A percentile compares a stretch with the other conserved stretches of the same genome.
phyloP scores from a whole-genome alignment of 768 basidiomycete genomes.

The Dentipellis sp. region DNA sequence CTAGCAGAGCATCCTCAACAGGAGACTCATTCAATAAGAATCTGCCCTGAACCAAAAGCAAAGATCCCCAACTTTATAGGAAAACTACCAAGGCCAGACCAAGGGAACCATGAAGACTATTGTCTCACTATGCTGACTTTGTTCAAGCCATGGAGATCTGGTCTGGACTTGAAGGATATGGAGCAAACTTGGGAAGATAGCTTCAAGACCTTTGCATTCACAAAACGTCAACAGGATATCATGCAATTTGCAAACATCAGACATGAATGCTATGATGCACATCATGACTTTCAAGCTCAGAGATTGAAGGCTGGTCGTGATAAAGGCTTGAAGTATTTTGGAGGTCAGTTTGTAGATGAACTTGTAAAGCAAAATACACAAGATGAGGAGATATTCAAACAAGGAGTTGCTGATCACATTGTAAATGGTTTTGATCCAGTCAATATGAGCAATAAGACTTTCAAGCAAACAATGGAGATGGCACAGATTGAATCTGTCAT shows the following conservation, averaged over 20 bases:
- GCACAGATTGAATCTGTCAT: not conserved
- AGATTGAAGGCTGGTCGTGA: not conserved
- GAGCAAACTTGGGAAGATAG: conserved; percentile 17
- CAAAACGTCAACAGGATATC: conserved; percentile 1
- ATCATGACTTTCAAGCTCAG: conserved; percentile 24
- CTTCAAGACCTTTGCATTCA: conserved; percentile 15
- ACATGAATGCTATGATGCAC: conserved; percentile 29
- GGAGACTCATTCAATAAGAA: too few species aligned
- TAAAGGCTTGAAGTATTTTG: not conserved
- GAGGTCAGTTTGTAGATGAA: not conserved
- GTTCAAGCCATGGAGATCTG: conserved; percentile 7
- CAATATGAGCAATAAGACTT: not conserved
- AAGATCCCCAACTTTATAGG: too few species aligned
- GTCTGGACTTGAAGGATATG: conserved; percentile 1
- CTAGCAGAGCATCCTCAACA: too few species aligned
- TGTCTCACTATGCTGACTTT: conserved; percentile 11
- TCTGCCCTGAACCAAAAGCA: too few species aligned
- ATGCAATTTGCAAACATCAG: conserved; percentile 24
- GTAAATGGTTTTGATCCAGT: not conserved
- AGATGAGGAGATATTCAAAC: not conserved
- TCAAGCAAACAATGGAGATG: not conserved
- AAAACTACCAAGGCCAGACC: too few species aligned
- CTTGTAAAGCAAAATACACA: not conserved
- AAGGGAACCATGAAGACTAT: conserved; percentile 13
- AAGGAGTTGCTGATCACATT: not conserved